Evolutionary conservation across 192 early-diverging fungal species (phyloP), one percentile per base, ranked within the genome.

Genomic region (Chytriomyces confervae): DNA sequence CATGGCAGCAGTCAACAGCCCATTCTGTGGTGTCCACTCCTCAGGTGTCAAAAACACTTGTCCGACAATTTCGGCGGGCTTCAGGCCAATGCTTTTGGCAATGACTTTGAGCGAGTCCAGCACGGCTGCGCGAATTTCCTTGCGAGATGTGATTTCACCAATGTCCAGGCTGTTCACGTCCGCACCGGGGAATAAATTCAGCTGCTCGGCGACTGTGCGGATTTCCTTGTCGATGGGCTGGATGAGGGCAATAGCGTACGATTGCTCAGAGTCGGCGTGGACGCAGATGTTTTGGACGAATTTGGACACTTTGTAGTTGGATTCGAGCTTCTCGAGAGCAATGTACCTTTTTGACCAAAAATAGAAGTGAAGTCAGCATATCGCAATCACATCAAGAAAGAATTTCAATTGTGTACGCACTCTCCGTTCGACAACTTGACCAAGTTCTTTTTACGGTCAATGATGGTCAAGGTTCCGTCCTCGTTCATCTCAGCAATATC

Each of bases 381-480:
- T n/a, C 2, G 20, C 45, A 61, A 23, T 50, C 20, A 7, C 7
- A 45, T 13, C 8, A 27, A 18, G 53, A 24, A n/a, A 27, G 11
- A 27, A 43, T 3, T 8, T 16, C 4, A 66, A 66, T 29, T 13
- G 47, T 13, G 47, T n/a, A 67, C 75, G 36, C 23, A 77, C 61
- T 97, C 96, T 76, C 95, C 97, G 80, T 95, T 88, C 6, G 91
- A 84, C 72, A 96, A 87, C 84, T 97, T 98, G 73, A 99, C 92
- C 62, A 98, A 88, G 83, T 97, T 98, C 88, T 95, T 95, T 77
- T 89, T 92, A 61, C 97, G 90, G 83, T 98, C 97, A 80, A 98
- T 95, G 63, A 98, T 90, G 11, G 86, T 80, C 43, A 97, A 76
- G 46, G 91, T 90, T 48, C 95, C 95, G 70, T 92, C 91, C 3